A percentile compares a stretch with the other conserved stretches of the same genome.
Evolutionary conservation across 805 yeast genomes (phyloP).

Genomic region (Metschnikowia baotianmanensis): DNA sequence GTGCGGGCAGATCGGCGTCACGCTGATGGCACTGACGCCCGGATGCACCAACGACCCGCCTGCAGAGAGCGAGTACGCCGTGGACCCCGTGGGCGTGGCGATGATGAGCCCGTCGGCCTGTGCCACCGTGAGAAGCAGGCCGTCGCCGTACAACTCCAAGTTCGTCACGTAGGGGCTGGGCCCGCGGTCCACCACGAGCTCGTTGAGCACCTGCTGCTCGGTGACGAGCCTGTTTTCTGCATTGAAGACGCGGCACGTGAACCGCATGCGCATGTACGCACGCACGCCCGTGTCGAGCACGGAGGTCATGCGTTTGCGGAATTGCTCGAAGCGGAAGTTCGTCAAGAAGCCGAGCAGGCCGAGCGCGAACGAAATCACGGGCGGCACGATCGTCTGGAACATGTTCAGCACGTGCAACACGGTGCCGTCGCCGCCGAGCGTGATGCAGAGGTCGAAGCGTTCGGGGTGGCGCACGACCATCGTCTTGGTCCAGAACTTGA

Average conservation of each 20-base stretch:
- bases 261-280: constrained; percentile 80
- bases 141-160: constrained; percentile 87
- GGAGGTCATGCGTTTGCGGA: constrained; percentile 52
- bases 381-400: constrained; percentile 47
- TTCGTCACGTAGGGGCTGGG: constrained; percentile 91
- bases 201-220: constrained; percentile 82
- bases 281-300: constrained; percentile 69
- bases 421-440: constrained; percentile 48
- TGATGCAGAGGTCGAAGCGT: constrained; percentile 41
- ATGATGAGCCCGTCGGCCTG: constrained; percentile 93
- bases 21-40: constrained; percentile 85
- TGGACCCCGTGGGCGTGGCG: constrained; percentile 95
- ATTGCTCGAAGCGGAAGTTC: constrained; percentile 75
- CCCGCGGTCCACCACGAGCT: constrained; percentile 88
- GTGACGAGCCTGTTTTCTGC: constrained; percentile 52
- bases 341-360: constrained; percentile 54
- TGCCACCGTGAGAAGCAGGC: constrained; percentile 77
- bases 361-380: constrained; percentile 43
- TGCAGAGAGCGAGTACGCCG: constrained; percentile 92
- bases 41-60: constrained; percentile 96
- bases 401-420: constrained; percentile 42
- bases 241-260: constrained; percentile 69
- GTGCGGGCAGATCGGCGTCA: constrained; percentile 96
- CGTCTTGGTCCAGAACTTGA: constrained; percentile 69
- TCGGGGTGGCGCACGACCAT: constrained; percentile 47